phyloP scores from a whole-genome alignment of 768 basidiomycete genomes.

The Kwoniella sp. region DNA sequence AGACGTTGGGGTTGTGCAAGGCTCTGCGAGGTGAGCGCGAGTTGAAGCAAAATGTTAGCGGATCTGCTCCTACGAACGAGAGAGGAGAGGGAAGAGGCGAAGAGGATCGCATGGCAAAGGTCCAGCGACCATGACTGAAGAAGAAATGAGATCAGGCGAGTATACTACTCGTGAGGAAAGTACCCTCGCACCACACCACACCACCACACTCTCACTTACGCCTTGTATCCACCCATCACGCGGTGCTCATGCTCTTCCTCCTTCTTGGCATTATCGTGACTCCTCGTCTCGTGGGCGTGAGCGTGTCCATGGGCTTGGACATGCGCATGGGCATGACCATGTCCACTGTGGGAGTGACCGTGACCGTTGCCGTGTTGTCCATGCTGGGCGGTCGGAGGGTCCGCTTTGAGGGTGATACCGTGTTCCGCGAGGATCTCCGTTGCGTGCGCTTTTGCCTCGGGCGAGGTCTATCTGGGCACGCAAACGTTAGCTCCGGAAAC shows the following conservation, averaged over 20 bases:
- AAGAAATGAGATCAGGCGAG: too few species aligned
- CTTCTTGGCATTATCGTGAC: conserved; percentile 1
- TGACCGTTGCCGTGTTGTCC: conserved; percentile 2
- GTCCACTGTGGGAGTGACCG: conserved; percentile 4
- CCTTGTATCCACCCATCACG: conserved; percentile 31
- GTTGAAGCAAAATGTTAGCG: neutral
- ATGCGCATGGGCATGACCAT: neutral
- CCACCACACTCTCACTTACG: conserved; percentile 21
- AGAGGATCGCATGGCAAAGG: neutral
- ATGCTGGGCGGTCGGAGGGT: neutral
- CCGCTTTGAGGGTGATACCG: conserved; percentile 11
- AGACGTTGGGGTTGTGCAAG: conserved; percentile 30
- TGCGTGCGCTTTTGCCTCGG: conserved; percentile 31
- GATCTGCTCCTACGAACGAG: too few species aligned
- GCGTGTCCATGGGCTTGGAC: neutral
- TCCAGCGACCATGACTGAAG: too few species aligned
- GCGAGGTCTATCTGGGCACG: conserved; percentile 13
- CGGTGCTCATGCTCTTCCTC: conserved; percentile 21
- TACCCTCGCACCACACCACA: neutral
- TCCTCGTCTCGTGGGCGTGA: conserved; percentile 2
- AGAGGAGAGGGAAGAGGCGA: neutral
- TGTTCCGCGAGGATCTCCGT: conserved; percentile 18
- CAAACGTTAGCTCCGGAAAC: neutral
- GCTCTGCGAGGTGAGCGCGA: conserved; percentile 18
- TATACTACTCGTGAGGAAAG: too few species aligned